Evolutionary conservation across 331 rosid species (phyloP), one percentile per base, ranked within the genome.

Genomic region (Malus hybrid): DNA sequence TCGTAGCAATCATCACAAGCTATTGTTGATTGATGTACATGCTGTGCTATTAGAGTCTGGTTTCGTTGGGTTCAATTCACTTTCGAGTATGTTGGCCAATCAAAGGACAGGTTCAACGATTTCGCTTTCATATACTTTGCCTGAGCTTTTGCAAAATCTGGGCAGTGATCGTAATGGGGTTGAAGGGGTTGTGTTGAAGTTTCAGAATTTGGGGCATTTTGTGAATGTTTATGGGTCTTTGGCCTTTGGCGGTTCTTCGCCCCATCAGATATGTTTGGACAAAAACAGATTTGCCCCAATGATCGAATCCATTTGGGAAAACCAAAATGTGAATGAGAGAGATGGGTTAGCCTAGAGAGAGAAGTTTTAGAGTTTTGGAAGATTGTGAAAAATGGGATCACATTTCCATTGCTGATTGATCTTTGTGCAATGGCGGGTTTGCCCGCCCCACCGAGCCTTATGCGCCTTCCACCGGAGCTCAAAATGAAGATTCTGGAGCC

Each of bases 41-140:
- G 90, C 85, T 2, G 87, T 87, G 64, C 66, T 95, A 34, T 72
- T 88, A 22, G 99, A 95, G 76, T 92, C 93, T 16, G 97, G 97
- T 24, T 89, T 95, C 34, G 86, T 90, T 33, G 74, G 75, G 33
- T 81, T 78, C 16, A 88, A 87, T 73, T 65, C 79, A 3, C 70
- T 76, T 63, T 84, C 87, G 4, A 85, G 89, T 72, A 31, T n/a
- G 70, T 82, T 55, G 64, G 70, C 68, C 20, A 65, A 65, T 66
- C 66, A 67, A 65, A 69, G 77, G 0, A 27, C 24, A 7, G 70
- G 77, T 54, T 85, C 83, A 12, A 29, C 86, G n/a, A 24, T 87
- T 69, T 86, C 90, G 0, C 77, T 86, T 32, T 74, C 83, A 61
- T 93, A 93, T 56, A 73, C 93, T 1, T 65, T 92, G 71, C 92